Base-by-base conservation (phyloP, 345 rosid species). In the Erucastrum elatum region DNA sequence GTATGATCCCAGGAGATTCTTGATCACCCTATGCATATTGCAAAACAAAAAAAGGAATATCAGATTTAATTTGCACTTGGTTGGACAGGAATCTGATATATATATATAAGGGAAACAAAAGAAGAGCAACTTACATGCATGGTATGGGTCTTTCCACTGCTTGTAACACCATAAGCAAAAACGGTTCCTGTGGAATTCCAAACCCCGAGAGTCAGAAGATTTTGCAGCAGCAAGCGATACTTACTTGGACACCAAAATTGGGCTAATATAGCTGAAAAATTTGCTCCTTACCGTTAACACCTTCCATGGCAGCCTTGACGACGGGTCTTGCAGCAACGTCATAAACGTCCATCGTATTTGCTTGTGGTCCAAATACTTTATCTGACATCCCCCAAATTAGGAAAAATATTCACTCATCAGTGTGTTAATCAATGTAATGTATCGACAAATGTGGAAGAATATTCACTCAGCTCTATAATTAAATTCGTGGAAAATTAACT, bases 81-180 rank as follows among this genome's bases (percentile, higher is more conserved):
- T 71, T 56, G 51, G 55, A 55, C 3, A 16, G 1, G 15, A 56
- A 64, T 13, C 10, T 3, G 29, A 70, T 5, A 46, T n/a, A 0
- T 21, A 21, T 21, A 21, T 21, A 21, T 21, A 21, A 21, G 21
- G 21, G 21, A 21, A 21, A 21, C 21, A 21, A 21, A 21, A 21
- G 21, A 21, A 21, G 21, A 21, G 21, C 21, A 21, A 29, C 31
- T 29, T 29, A 29, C 99, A 81, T 96, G 99, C 98, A 93, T 96
- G 37, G 99, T 96, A 76, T 91, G 97, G 0, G 99, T 96, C 88
- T 96, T 93, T 71, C 99, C 99, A 86, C 99, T 96, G 66, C 99
- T 96, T 25, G 99, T 96, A 77, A 96, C 99, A 81, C 99, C 99
- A 77, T 96, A 96, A 9, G 99, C 99, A 68, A 96, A 96, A 72